phyloP scores from a whole-genome alignment of 148 eudicot species.

The Fagopyrum tataricum region DNA sequence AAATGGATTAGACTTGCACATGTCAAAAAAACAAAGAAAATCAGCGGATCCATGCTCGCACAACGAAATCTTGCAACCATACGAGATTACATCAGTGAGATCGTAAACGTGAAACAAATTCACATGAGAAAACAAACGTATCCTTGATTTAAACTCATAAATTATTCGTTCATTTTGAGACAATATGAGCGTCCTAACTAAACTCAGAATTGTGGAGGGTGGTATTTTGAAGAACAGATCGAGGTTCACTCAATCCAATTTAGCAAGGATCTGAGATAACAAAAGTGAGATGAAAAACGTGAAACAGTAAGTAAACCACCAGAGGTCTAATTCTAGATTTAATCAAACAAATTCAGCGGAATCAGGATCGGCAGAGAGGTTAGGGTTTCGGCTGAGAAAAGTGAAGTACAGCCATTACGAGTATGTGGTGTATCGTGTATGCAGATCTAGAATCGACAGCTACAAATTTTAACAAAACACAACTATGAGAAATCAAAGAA shows the following conservation, averaged over 20 bases:
- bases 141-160: background rate
- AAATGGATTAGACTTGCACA: too few species aligned
- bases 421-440: too few species aligned
- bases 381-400: background rate
- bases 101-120: too few species aligned
- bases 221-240: background rate
- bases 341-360: background rate
- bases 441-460: background rate
- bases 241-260: background rate
- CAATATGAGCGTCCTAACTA: background rate
- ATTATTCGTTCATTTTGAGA: background rate
- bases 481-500: background rate
- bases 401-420: too few species aligned
- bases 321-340: background rate
- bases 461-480: background rate
- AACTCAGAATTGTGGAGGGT: background rate
- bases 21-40: too few species aligned
- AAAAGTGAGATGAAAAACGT: background rate
- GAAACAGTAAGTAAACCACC: background rate
- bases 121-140: too few species aligned
- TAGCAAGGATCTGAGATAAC: background rate
- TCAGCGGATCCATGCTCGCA: background rate
- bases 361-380: background rate
- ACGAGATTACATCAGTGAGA: background rate
- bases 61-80: background rate